Percentiles rank a stretch among this genome's conserved stretches.
Conservation (phyloP, 148 eudicot genomes). For the Rheum nobile region DNA sequence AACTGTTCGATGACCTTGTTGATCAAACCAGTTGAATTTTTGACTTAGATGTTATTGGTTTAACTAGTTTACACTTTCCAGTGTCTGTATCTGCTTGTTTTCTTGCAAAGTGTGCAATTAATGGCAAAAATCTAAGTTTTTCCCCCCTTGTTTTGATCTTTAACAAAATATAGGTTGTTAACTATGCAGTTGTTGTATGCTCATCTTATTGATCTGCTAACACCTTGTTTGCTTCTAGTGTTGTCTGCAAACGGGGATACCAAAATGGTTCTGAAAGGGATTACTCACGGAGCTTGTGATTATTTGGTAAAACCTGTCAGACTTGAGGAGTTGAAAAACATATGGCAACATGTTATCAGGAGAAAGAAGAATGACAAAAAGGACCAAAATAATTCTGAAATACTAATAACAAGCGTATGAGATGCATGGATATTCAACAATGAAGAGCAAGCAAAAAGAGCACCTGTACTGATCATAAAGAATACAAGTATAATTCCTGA, state of each 20-base stretch:
- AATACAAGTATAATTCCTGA: slow-evolving; percentile 5
- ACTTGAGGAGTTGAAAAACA: slow-evolving; percentile 71
- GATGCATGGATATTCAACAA: neutral
- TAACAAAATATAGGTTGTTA: too few relatives aligned
- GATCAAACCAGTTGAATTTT: too few relatives aligned
- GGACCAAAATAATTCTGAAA: too few relatives aligned
- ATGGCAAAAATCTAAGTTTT: too few relatives aligned
- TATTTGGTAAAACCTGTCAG: slow-evolving; percentile 84
- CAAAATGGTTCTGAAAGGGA: slow-evolving; percentile 71
- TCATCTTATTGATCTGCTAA: neutral
- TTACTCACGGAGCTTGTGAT: slow-evolving; percentile 80
- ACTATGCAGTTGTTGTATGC: neutral
- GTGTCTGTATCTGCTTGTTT: too few relatives aligned
- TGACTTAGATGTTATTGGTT: too few relatives aligned
- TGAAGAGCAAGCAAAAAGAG: neutral
- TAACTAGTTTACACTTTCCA: too few relatives aligned
- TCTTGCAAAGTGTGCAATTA: too few relatives aligned
- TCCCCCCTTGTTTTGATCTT: too few relatives aligned
- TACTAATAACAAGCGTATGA: too few relatives aligned
- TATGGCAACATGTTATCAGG: slow-evolving; percentile 63
- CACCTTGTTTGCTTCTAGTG: slow-evolving; percentile 33
- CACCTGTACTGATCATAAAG: neutral
- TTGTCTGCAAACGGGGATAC: slow-evolving; percentile 63
- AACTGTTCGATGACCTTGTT: too few relatives aligned
- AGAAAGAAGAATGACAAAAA: slow-evolving; percentile 29